These are phyloP conservation scores for Wickerhamiella infanticola DNA, from an alignment of 1,139 yeast genomes.

Conservation along the genomic window DNA sequence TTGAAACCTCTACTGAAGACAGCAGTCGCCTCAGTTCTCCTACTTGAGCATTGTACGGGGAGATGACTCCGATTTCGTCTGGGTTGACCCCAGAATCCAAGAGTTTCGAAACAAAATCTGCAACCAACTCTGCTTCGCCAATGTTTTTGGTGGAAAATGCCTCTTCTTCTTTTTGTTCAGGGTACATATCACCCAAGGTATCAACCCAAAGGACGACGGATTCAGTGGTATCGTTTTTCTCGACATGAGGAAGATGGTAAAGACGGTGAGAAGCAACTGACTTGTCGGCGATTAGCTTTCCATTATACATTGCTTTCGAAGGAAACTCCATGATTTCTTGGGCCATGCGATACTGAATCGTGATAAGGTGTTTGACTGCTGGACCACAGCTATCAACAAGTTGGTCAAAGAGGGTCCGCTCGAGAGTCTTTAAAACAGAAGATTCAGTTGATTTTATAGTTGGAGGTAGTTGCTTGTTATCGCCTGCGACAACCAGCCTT, in stretches of 20 bases:
- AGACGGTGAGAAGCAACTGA: constrained; percentile 41
- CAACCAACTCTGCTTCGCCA: constrained; percentile 9
- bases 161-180: constrained; percentile 31
- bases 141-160: constrained; percentile 8
- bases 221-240: constrained; percentile 30
- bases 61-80: constrained; percentile 10
- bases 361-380: constrained; percentile 42
- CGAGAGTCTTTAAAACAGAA: constrained; percentile 30
- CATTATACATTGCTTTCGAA: constrained; percentile 48
- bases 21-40: constrained; percentile 1
- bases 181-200: constrained; percentile 72
- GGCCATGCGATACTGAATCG: constrained; percentile 83
- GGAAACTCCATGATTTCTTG: constrained; percentile 64
- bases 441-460: constrained; percentile 22
- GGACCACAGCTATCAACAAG: constrained; percentile 39
- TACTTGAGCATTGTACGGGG: constrained; percentile 12
- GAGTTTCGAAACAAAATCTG: constrained; percentile 2
- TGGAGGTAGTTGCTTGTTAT: constrained; percentile 13
- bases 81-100: constrained; percentile 4
- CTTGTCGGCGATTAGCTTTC: constrained; percentile 45
- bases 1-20: constrained; percentile 6
- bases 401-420: constrained; percentile 66
- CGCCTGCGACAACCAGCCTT: constrained; percentile 23
- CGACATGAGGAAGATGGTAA: constrained; percentile 40
- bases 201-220: constrained; percentile 64